phyloP scores from a whole-genome alignment of 768 basidiomycete genomes.

The Paxillus rubicundulus region DNA sequence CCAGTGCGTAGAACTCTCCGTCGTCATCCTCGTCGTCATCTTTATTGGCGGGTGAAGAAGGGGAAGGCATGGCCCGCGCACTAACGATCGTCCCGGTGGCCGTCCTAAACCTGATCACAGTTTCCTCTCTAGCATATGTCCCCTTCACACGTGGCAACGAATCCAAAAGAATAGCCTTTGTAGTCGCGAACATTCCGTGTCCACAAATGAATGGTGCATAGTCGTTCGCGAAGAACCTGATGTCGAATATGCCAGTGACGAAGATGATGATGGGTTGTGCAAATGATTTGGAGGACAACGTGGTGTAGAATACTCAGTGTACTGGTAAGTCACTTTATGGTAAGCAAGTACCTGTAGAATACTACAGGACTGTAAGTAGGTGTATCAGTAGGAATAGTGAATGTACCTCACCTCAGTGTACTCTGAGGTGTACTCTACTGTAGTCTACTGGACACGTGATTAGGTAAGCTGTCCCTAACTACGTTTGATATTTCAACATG shows the following conservation, averaged over 20 bases:
- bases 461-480: too few relatives aligned
- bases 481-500: too few relatives aligned
- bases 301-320: too few relatives aligned
- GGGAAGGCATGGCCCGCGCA: conserved; percentile 1
- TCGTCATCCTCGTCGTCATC: not conserved
- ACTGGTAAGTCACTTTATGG: too few relatives aligned
- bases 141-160: conserved; percentile 20
- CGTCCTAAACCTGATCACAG: conserved; percentile 28
- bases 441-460: too few relatives aligned
- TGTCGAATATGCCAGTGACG: conserved; percentile 33
- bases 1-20: conserved; percentile 33
- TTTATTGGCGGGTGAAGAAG: not conserved
- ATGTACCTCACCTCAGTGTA: too few relatives aligned
- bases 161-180: conserved; percentile 34
- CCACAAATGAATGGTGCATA: conserved; percentile 40
- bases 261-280: conserved; percentile 45
- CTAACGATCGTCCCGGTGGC: conserved; percentile 29
- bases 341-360: too few relatives aligned
- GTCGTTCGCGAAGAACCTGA: conserved; percentile 40
- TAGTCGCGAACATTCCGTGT: conserved; percentile 45
- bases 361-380: too few relatives aligned
- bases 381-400: too few relatives aligned
- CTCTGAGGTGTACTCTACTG: too few relatives aligned
- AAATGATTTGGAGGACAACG: conserved; percentile 43
- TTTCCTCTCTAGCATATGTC: conserved; percentile 5